Conservation (phyloP, 768 basidiomycete species). For the Amanita muscaria region DNA sequence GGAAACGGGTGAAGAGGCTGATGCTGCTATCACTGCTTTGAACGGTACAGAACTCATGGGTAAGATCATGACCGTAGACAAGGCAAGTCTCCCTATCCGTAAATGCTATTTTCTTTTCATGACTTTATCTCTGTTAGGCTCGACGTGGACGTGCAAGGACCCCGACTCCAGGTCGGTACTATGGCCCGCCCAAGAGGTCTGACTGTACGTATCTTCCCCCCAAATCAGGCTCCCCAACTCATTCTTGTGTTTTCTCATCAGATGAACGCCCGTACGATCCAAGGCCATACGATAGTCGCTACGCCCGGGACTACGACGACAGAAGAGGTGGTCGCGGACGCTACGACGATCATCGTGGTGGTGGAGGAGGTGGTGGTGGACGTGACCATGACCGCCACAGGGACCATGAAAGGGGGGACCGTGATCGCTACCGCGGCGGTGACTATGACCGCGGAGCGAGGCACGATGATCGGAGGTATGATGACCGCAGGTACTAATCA, state of each 20-base stretch:
- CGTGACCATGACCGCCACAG: constrained; percentile 18
- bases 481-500: no score
- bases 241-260: constrained; percentile 21
- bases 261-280: constrained; percentile 89
- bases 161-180: constrained; percentile 92
- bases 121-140: constrained; percentile 39
- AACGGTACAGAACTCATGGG: constrained; percentile 83
- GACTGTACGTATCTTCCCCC: constrained; percentile 37
- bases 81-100: constrained; percentile 38
- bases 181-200: constrained; percentile 80
- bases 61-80: constrained; percentile 83
- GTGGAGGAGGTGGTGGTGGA: constrained; percentile 33
- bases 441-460: constrained; percentile 18
- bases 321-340: constrained; percentile 41
- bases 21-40: constrained; percentile 79
- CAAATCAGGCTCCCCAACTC: constrained; percentile 1
- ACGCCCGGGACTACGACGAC: constrained; percentile 57
- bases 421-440: constrained; percentile 24
- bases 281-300: constrained; percentile 84
- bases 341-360: constrained; percentile 31
- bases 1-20: constrained; percentile 75
- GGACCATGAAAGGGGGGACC: constrained; percentile 6
- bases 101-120: not conserved
- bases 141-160: constrained; percentile 85
- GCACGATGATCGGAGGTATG: constrained; percentile 31